Base-by-base conservation (phyloP, 768 basidiomycete genomes). In the Suillus clintonianus region DNA sequence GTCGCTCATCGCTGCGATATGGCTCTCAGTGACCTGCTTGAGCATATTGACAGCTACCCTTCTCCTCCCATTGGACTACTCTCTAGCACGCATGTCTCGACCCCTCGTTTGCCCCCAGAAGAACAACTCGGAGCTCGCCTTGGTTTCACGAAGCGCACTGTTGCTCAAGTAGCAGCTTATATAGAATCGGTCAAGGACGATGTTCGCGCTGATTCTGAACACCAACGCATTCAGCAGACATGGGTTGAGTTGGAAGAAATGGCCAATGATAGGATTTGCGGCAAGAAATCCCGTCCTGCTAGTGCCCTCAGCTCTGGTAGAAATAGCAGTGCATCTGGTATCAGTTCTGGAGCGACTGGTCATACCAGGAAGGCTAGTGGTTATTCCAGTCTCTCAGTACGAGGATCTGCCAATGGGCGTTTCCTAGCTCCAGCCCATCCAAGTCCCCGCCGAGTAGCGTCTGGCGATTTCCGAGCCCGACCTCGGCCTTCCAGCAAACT, bases 31-130 rank as follows among this genome's bases (percentile, higher is more conserved):
- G 92, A 95, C 73, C 80, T 95, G 5, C 78, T 96, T 53, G 91
- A 94, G 69, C 91, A 94, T 69, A 82, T 94, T 60, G 94, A 96
- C 72, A 92, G 90, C 69, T 94, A 88, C 70, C 93, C 94, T 10
- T 82, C 85, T 3, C 72, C 79, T 37, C 89, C 88, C 5, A 72
- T 79, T 32, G 80, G 83, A 5, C 75, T 82, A 3, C 71, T 88
- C 37, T 80, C 85, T 5, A 86, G 87, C 27, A 75, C 80, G 17
- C 86, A 86, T 66, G 64, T 76, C 62, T 78, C 80, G 39, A 73
- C 78, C 14, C 65, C 72, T 8, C 72, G 77, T 27, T 67, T 82
- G 5, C 76, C 85, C 9, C 87, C 93, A 0, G 86, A 90, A 63
- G 88, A 89, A 47, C 91, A 94, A 68, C 76, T 94, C 5, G 75